Percentiles rank a stretch among this genome's conserved stretches.
phyloP scores from a whole-genome alignment of 2,329 filamentous ascomycete species.

The Aaosphaeria arxii region DNA sequence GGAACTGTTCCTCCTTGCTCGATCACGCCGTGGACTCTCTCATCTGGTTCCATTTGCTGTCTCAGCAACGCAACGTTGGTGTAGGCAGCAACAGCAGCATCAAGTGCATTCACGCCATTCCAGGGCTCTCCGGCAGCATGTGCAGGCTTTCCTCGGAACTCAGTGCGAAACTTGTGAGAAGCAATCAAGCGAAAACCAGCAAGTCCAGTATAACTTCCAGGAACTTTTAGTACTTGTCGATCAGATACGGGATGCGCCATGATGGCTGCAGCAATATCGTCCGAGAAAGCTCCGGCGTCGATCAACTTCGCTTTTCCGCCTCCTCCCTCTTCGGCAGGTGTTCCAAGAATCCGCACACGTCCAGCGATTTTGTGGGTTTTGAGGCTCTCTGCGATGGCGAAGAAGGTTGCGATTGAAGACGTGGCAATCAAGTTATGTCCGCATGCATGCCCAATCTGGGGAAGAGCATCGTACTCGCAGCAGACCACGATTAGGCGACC shows the following conservation, averaged over 20 bases:
- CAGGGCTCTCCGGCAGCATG: slow-evolving; percentile 41
- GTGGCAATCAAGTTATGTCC: slow-evolving; percentile 47
- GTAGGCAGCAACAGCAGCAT: slow-evolving; percentile 30
- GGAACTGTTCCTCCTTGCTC: slow-evolving; percentile 26
- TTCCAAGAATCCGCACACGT: slow-evolving; percentile 42
- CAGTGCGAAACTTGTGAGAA: slow-evolving; percentile 10
- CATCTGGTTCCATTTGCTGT: slow-evolving; percentile 39
- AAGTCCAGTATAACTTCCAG: slow-evolving; percentile 15
- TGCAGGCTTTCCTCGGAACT: slow-evolving; percentile 25
- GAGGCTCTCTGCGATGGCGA: slow-evolving; percentile 35
- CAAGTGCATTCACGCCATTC: slow-evolving; percentile 41
- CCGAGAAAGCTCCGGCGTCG: slow-evolving; percentile 40
- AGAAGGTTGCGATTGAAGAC: slow-evolving; percentile 36
- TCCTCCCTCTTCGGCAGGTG: slow-evolving; percentile 44
- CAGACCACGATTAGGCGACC: slow-evolving; percentile 46
- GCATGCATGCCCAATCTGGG: slow-evolving; percentile 43
- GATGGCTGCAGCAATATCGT: slow-evolving; percentile 35
- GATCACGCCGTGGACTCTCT: slow-evolving; percentile 37
- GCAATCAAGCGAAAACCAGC: slow-evolving; percentile 17
- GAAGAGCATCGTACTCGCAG: slow-evolving; percentile 44
- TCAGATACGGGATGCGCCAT: slow-evolving; percentile 20
- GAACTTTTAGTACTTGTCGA: background rate
- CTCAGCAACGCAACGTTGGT: slow-evolving; percentile 32
- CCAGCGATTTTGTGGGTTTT: slow-evolving; percentile 25
- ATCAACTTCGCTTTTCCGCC: slow-evolving; percentile 46